Percentiles rank a stretch among this genome's conserved stretches.
Conservation (phyloP, 176 grass and related monocot species). For the Zea luxurians region DNA sequence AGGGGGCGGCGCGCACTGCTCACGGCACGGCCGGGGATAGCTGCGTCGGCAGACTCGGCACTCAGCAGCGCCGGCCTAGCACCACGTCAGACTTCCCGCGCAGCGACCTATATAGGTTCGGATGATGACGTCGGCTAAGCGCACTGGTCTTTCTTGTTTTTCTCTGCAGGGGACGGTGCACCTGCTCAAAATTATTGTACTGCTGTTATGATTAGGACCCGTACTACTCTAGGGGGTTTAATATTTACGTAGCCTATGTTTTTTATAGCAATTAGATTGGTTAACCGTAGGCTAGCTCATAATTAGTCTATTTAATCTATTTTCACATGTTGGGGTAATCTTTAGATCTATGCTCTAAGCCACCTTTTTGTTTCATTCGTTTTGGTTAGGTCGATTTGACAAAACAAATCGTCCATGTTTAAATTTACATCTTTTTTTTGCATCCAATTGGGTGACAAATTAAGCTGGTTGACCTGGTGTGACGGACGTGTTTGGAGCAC, state of each 20-base stretch:
- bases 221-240: no score
- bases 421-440: not conserved
- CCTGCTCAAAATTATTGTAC: not conserved
- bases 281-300: no score
- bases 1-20: no score
- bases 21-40: not conserved
- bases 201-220: no score
- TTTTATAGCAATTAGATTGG: no score
- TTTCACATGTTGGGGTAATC: no score
- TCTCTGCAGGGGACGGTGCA: not conserved
- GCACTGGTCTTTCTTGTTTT: not conserved
- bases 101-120: no score
- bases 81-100: not conserved
- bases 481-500: not conserved
- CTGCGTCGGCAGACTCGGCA: not conserved
- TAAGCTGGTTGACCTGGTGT: not conserved
- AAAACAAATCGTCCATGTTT: constrained; percentile 20
- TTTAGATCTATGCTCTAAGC: no score
- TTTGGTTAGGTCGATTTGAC: constrained; percentile 3
- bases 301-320: no score
- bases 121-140: not conserved
- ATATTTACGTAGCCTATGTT: no score
- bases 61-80: not conserved
- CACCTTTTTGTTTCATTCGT: not conserved
- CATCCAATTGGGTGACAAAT: not conserved